Evolutionary conservation across 78 protist species (phyloP), one percentile per base, ranked within the genome.

Genomic region (Dictyostelium citrinum): DNA sequence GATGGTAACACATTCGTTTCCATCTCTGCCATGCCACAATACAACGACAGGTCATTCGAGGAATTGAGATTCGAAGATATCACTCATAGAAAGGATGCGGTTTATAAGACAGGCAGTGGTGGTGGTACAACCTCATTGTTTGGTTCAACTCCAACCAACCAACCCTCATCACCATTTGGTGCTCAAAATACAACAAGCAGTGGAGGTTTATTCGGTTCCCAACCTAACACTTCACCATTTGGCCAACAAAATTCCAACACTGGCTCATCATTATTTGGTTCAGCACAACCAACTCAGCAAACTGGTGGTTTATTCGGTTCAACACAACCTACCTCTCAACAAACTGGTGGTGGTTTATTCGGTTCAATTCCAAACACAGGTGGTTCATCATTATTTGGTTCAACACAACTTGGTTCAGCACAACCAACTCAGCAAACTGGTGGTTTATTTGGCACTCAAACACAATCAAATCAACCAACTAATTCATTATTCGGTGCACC

Each of bases 51-150:
- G 37, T 83, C 91, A 20, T 60, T 74, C 17, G 95, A 91, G 14
- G 95, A 91, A 51, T 39, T 91, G 9, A n/a, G 95, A 33, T 29
- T 78, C 6, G 90, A 83, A n/a, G 95, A 91, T 58, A 43, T 75
- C 6, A 80, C 74, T 9, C 43, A 61, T 14, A 78, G 76, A 77
- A 90, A 90, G 20, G 90, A 83, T 27, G 20, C 22, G 17, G 75
- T 61, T 41, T 37, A 39, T 27, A 46, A n/a, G 22, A 78, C 83
- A 2, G 67, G 67, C 41, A 37, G 41, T 46, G 67, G 55, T 17
- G 43, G 35, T 9, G 67, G 24, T 29, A 27, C 82, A 45, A 77
- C 68, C 4, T 24, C 81, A 24, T 12, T 46, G 0, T 41, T 41
- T 41, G 37, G 61, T 16, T 17, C 51, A 41, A 24, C 6, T 2